Evolutionary conservation across 2,329 filamentous ascomycete species (phyloP).

Genomic region (Colletotrichum sp.): DNA sequence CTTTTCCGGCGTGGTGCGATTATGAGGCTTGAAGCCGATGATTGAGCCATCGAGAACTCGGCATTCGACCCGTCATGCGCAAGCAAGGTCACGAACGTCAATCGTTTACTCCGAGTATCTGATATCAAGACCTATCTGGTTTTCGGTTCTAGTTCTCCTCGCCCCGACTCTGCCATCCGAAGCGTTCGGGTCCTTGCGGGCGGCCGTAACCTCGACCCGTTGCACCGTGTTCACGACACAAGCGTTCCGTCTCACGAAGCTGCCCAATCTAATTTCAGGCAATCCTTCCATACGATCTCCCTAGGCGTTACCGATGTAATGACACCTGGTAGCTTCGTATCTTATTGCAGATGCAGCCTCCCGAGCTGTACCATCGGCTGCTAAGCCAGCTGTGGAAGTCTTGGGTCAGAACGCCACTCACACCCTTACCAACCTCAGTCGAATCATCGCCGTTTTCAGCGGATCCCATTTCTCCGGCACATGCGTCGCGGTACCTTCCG

Average conservation of each 20-base stretch:
- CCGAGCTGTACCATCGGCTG: neutral
- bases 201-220: neutral
- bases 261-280: neutral
- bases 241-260: neutral
- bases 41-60: neutral
- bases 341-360: neutral
- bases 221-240: neutral
- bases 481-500: neutral
- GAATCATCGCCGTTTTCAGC: neutral
- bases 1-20: neutral
- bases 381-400: neutral
- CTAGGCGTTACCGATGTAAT: neutral
- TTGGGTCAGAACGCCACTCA: neutral
- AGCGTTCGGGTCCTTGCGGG: neutral
- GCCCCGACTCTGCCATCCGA: neutral
- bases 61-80: neutral
- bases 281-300: neutral
- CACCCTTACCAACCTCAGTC: neutral
- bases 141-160: neutral
- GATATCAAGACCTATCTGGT: neutral
- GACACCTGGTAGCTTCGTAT: neutral
- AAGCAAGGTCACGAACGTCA: neutral
- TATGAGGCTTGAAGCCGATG: neutral
- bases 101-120: neutral
- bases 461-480: neutral